These are phyloP conservation scores for Cyclotella cryptica DNA, from an alignment of 108 stramenopile genomes.

Conservation along the genomic window DNA sequence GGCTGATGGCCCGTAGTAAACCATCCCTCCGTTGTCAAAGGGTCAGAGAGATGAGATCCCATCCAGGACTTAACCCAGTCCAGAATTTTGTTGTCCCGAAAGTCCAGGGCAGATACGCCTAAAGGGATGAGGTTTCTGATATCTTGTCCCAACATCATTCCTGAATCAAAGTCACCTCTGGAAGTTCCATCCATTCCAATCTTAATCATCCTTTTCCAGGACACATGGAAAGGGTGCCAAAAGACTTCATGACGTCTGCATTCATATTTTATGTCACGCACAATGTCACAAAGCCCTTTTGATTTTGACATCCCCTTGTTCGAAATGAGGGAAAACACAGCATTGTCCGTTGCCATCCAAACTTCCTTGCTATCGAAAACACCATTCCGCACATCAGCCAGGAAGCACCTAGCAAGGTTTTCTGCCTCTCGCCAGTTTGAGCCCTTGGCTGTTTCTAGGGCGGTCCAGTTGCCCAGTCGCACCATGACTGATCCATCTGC, in stretches of 20 bases:
- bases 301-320: too few species aligned
- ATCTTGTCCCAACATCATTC: too few species aligned
- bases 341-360: constrained; percentile 15
- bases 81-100: not conserved
- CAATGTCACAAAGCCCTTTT: constrained; percentile 7
- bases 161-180: too few species aligned
- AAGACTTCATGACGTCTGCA: constrained; percentile 5
- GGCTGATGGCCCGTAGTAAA: constrained; percentile 5
- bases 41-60: not conserved
- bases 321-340: not conserved
- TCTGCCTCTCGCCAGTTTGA: too few species aligned
- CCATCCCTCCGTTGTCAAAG: not conserved
- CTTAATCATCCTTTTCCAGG: too few species aligned
- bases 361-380: too few species aligned
- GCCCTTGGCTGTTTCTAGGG: not conserved
- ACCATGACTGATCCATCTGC: not conserved
- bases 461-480: constrained; percentile 1
- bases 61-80: constrained; percentile 1
- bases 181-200: too few species aligned
- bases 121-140: not conserved
- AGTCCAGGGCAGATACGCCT: not conserved
- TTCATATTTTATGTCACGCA: constrained; percentile 6
- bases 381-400: not conserved
- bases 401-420: constrained; percentile 2
- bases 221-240: too few species aligned